phyloP scores from a whole-genome alignment of 495 filamentous ascomycete genomes.

The Talaromyces nanjingensis region DNA sequence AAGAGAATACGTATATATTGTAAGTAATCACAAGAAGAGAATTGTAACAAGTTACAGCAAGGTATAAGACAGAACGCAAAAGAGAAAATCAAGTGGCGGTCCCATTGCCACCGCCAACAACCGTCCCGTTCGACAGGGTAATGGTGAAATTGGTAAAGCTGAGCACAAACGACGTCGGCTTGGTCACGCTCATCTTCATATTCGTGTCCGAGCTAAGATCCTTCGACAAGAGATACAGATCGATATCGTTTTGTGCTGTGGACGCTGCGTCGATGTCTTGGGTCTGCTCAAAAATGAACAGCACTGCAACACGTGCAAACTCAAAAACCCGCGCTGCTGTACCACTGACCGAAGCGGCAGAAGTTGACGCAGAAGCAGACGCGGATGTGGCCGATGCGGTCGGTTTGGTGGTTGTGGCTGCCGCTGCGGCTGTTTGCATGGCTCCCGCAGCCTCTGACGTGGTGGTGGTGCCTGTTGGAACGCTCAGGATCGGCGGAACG shows the following conservation, averaged over 20 bases:
- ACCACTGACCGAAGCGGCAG: conserved; percentile 9
- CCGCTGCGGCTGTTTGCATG: conserved; percentile 5
- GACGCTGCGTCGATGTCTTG: conserved; percentile 28
- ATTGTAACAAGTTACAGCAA: conserved; percentile 1
- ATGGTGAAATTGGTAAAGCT: conserved; percentile 39
- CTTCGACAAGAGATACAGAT: conserved; percentile 7
- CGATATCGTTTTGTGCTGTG: conserved; percentile 8
- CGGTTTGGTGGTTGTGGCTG: conserved; percentile 6
- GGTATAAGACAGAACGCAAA: background rate
- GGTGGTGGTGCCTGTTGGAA: conserved; percentile 7
- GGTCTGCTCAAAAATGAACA: conserved; percentile 45
- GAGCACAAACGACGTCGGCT: conserved; percentile 25
- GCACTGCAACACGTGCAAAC: conserved; percentile 41
- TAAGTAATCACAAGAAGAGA: conserved; percentile 2
- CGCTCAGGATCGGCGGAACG: conserved; percentile 2
- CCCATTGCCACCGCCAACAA: conserved; percentile 26
- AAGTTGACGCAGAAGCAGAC: conserved; percentile 10
- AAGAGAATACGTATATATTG: background rate
- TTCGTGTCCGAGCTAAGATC: conserved; percentile 6
- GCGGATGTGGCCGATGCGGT: conserved; percentile 15
- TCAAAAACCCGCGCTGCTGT: conserved; percentile 24
- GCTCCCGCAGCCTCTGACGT: conserved; percentile 8
- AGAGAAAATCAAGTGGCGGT: conserved; percentile 5
- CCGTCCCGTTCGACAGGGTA: conserved; percentile 31
- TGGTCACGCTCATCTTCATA: conserved; percentile 7